These are phyloP conservation scores for Populus tomentosa DNA, from an alignment of 441 rosid species.

Conservation along the genomic window DNA sequence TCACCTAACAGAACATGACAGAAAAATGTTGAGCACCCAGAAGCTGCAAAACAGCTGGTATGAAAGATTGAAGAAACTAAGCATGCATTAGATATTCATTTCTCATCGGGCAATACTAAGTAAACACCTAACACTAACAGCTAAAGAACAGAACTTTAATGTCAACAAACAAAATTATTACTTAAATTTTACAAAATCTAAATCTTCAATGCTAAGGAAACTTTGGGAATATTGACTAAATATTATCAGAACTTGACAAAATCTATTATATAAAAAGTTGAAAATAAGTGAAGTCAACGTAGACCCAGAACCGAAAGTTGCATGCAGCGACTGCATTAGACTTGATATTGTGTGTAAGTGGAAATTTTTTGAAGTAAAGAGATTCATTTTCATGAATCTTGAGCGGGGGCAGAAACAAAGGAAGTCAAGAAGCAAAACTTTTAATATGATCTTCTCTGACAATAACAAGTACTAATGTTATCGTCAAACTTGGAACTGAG, in stretches of 20 bases:
- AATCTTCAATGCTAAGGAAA: background rate
- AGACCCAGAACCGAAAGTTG: background rate
- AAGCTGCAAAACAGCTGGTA: conserved; percentile 3
- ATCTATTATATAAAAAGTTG: background rate
- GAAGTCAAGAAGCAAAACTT: background rate
- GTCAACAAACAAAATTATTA: background rate
- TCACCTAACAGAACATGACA: background rate
- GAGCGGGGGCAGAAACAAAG: background rate
- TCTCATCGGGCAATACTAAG: background rate
- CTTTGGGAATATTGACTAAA: background rate
- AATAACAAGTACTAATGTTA: background rate
- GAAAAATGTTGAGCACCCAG: background rate
- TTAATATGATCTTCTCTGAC: background rate
- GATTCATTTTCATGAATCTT: too few species aligned
- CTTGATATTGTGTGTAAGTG: background rate
- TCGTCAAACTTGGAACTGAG: background rate
- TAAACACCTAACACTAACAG: background rate
- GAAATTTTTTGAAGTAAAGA: background rate
- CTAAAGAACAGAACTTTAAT: background rate
- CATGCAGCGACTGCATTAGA: background rate
- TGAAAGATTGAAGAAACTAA: conserved; percentile 1
- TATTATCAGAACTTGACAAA: background rate
- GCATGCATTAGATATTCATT: background rate
- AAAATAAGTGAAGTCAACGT: conserved; percentile 6
- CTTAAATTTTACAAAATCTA: background rate